Conservation (phyloP, 345 rosid genomes). For the Capsella bursapastoris region DNA sequence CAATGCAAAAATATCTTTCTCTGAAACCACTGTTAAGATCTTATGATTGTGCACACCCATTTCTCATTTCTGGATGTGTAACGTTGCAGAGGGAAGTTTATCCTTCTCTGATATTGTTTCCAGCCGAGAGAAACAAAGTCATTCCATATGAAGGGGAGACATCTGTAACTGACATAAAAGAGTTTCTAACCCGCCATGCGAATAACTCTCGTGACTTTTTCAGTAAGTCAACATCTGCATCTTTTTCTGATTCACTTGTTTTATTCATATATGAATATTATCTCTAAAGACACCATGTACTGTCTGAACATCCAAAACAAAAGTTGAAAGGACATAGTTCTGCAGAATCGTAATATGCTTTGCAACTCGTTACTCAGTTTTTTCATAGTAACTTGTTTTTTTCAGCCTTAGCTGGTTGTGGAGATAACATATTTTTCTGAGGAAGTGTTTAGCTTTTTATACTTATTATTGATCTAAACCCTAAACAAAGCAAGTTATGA, state of each 20-base stretch:
- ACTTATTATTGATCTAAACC: not conserved
- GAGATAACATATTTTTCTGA: not conserved
- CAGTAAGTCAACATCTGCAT: slow-evolving; percentile 46
- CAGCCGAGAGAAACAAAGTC: slow-evolving; percentile 64
- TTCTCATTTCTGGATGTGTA: slow-evolving; percentile 10
- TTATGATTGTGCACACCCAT: not conserved
- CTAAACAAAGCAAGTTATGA: slow-evolving; percentile 30
- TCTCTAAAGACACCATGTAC: slow-evolving; percentile 3
- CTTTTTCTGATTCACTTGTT: slow-evolving; percentile 17
- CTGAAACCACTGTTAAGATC: slow-evolving; percentile 1
- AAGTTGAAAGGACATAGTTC: slow-evolving; percentile 4
- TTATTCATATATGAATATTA: not conserved
- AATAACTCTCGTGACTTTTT: slow-evolving; percentile 58
- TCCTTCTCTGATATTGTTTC: slow-evolving; percentile 84
- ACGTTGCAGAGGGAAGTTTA: slow-evolving; percentile 77
- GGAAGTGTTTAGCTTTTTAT: not conserved
- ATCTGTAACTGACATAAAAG: slow-evolving; percentile 66
- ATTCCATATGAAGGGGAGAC: slow-evolving; percentile 70
- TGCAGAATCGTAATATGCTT: slow-evolving; percentile 6
- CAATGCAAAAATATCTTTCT: slow-evolving; percentile 7
- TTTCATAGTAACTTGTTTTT: not conserved
- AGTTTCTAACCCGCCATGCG: slow-evolving; percentile 72
- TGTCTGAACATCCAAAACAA: slow-evolving; percentile 27
- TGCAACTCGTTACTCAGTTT: slow-evolving; percentile 8
- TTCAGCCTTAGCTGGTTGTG: slow-evolving; percentile 6